Base-by-base conservation (phyloP, 208 protist genomes). In the Lotmaria passim region DNA sequence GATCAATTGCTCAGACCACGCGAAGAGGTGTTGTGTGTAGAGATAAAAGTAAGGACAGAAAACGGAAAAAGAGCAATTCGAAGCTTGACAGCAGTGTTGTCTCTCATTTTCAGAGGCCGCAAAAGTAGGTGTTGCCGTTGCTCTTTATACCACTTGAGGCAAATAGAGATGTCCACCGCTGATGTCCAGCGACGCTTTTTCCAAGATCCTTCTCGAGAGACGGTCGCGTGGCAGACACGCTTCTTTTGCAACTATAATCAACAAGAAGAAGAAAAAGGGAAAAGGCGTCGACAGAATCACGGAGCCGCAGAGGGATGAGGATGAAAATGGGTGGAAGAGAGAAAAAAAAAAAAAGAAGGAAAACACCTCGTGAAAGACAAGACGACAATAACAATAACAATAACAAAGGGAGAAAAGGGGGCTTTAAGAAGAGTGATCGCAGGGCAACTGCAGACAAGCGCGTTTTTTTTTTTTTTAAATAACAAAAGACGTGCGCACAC, bases 261-360 rank as follows among this genome's bases (percentile, higher is more conserved):
- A n/a, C n/a, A n/a, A n/a, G n/a, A n/a, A n/a, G n/a, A n/a, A n/a
- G n/a, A n/a, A n/a, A n/a, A n/a, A n/a, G n/a, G n/a, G n/a, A n/a
- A n/a, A n/a, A n/a, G n/a, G n/a, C n/a, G n/a, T n/a, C n/a, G n/a
- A n/a, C n/a, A n/a, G n/a, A n/a, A n/a, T n/a, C n/a, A n/a, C n/a
- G n/a, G n/a, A n/a, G n/a, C n/a, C n/a, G n/a, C n/a, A n/a, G n/a
- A n/a, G n/a, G n/a, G n/a, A n/a, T n/a, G n/a, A n/a, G n/a, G n/a
- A n/a, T n/a, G n/a, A n/a, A n/a, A n/a, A n/a, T n/a, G n/a, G n/a
- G n/a, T n/a, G n/a, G n/a, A n/a, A n/a, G n/a, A n/a, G n/a, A 50
- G 19, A 50, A 63, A 69, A 73, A 68, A 0, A 69, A 52, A 52
- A 80, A 61, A 39, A 33, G 52, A 57, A 15, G 38, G 7, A 41